Conservation (phyloP, 345 rosid species). For the Euclidium syriacum region DNA sequence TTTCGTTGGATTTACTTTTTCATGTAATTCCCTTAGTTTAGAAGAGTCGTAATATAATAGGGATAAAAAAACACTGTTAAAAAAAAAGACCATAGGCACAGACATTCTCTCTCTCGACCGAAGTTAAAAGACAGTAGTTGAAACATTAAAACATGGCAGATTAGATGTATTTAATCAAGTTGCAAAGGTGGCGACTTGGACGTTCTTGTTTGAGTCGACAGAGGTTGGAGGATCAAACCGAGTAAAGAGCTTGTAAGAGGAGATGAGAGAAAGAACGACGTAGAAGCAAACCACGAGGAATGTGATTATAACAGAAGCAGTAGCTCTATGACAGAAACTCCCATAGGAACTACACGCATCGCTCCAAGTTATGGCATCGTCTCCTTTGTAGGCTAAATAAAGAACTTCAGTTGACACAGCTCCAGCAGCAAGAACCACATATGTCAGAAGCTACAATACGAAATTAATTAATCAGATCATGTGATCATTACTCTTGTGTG, state of each 20-base stretch:
- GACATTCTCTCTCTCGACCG: neutral
- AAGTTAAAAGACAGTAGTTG: neutral
- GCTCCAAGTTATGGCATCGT: slow-evolving; percentile 67
- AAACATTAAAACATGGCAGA: neutral
- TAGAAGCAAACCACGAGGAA: slow-evolving; percentile 47
- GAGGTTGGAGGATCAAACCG: slow-evolving; percentile 59
- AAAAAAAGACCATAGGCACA: neutral
- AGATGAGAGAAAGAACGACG: slow-evolving; percentile 49
- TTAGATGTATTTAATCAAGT: slow-evolving; percentile 20
- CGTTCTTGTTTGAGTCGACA: slow-evolving; percentile 28
- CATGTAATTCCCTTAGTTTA: neutral
- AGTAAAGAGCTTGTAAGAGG: slow-evolving; percentile 83
- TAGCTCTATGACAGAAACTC: slow-evolving; percentile 69
- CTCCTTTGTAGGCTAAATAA: slow-evolving; percentile 68
- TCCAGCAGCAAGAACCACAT: slow-evolving; percentile 63
- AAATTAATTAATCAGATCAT: neutral
- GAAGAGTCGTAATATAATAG: neutral
- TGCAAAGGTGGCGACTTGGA: slow-evolving; percentile 39
- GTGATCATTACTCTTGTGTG: neutral
- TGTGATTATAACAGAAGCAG: slow-evolving; percentile 55
- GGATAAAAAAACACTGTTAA: neutral
- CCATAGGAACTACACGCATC: slow-evolving; percentile 54
- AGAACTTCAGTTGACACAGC: slow-evolving; percentile 66
- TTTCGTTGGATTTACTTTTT: neutral
- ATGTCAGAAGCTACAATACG: slow-evolving; percentile 49